Evolutionary conservation across 768 basidiomycete genomes (phyloP), one percentile per base, ranked within the genome.

Genomic region (Rhizopogon rudus): DNA sequence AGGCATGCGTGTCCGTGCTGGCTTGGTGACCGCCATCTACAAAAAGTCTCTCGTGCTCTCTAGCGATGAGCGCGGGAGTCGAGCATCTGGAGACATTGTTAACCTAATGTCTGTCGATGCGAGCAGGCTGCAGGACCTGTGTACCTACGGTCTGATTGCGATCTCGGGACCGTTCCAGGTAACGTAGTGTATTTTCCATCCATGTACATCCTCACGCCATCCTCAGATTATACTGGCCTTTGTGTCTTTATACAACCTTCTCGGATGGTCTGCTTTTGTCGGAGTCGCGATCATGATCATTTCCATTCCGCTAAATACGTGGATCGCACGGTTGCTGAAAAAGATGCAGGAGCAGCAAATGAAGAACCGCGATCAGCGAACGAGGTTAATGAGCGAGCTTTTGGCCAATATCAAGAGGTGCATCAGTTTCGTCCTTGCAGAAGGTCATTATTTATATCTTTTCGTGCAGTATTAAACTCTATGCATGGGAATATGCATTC

Each of bases 401-500:
- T 74, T 98, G 5, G 80, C 83, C 55, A 98, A 96, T 65, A 97
- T 98, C 64, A 88, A 88, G 65, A 92, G 86, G 87, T 83, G 40
- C 45, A 58, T 25, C 13, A 13, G 20, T 10, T 31, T 50, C 14
- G 17, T 9, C 3, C 0, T 6, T 6, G 12, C 14, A n/a, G 3
- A 13, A 10, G 35, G 54, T 51, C 39, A 61, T 41, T 5, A n/a
- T n/a, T 8, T 6, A 48, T 48, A 12, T 17, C 1, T 9, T 5
- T 35, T 35, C 25, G 2, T n/a, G 10, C 56, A 91, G 89, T 59
- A 91, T 94, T 67, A 93, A 94, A 66, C 73, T 94, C 4, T 96
- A 96, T 69, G 91, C 90, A 3, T 98, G 96, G 96, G 96, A 98
- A 72, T 82, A 87, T 62, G 87, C 91, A 3, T 98, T 98, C 65